These are phyloP conservation scores for Cicer cuneatum DNA, from an alignment of 306 rosid genomes.

Conservation along the genomic window DNA sequence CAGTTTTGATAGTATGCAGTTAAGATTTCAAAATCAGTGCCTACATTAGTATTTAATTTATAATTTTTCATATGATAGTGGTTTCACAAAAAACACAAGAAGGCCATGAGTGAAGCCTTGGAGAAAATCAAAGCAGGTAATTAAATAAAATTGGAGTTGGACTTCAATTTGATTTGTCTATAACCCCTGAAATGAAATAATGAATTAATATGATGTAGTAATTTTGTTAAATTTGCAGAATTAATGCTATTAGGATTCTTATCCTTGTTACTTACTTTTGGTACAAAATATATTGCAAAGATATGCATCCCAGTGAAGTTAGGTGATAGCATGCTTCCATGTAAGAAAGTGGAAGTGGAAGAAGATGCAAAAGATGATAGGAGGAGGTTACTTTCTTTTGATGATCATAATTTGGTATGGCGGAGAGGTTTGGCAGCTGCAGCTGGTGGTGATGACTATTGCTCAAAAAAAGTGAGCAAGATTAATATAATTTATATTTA, in stretches of 20 bases:
- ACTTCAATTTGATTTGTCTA: background rate
- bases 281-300: conserved; percentile 55
- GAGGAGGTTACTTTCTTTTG: conserved; percentile 57
- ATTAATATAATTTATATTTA: background rate
- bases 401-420: conserved; percentile 38
- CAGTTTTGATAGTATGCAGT: too few relatives aligned
- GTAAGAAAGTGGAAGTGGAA: conserved; percentile 34
- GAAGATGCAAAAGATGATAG: background rate
- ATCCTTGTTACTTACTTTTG: conserved; percentile 67
- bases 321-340: conserved; percentile 71
- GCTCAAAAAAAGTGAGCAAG: conserved; percentile 48
- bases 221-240: conserved; percentile 53
- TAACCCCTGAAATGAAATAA: background rate
- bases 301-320: conserved; percentile 55
- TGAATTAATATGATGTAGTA: background rate
- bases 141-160: background rate
- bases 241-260: conserved; percentile 75
- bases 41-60: too few relatives aligned
- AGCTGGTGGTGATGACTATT: conserved; percentile 43
- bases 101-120: conserved; percentile 75
- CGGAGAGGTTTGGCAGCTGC: conserved; percentile 58
- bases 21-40: too few relatives aligned
- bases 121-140: conserved; percentile 79
- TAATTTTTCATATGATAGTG: conserved; percentile 48
- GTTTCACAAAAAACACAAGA: conserved; percentile 66